Percentiles rank a stretch among this genome's conserved stretches.
phyloP scores from a whole-genome alignment of 108 stramenopile genomes.

The Craspedostauros australis region DNA sequence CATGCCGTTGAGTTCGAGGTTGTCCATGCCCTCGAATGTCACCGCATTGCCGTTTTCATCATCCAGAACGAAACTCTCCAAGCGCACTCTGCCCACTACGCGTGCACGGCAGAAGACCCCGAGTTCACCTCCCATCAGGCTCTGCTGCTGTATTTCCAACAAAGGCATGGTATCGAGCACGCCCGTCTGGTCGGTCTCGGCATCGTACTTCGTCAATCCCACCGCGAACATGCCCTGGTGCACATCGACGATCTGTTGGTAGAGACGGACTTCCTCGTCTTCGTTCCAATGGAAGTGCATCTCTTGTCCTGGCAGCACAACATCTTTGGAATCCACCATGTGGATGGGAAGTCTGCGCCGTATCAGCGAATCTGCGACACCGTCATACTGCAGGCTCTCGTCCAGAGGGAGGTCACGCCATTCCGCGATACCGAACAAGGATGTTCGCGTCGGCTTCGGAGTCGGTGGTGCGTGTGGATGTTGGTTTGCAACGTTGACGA shows the following conservation, averaged over 20 bases:
- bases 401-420: conserved; percentile 1
- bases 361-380: neutral
- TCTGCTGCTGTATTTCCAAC: conserved; percentile 12
- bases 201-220: conserved; percentile 7
- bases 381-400: neutral
- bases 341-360: neutral
- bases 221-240: conserved; percentile 17
- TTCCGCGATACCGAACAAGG: conserved; percentile 4
- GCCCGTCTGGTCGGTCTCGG: neutral
- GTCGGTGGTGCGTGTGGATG: too few relatives aligned
- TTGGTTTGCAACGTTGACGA: too few relatives aligned
- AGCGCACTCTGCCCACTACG: conserved; percentile 6
- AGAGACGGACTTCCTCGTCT: conserved; percentile 13
- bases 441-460: too few relatives aligned
- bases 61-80: neutral
- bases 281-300: conserved; percentile 13
- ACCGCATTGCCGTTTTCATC: neutral
- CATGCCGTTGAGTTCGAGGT: neutral
- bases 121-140: conserved; percentile 14
- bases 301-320: conserved; percentile 11
- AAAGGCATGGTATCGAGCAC: conserved; percentile 9
- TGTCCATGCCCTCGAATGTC: neutral
- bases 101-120: conserved; percentile 13
- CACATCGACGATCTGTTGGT: conserved; percentile 11
- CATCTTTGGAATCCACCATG: neutral